These are phyloP conservation scores for Obba rivulosa DNA, from an alignment of 768 basidiomycete genomes.

Conservation along the genomic window DNA sequence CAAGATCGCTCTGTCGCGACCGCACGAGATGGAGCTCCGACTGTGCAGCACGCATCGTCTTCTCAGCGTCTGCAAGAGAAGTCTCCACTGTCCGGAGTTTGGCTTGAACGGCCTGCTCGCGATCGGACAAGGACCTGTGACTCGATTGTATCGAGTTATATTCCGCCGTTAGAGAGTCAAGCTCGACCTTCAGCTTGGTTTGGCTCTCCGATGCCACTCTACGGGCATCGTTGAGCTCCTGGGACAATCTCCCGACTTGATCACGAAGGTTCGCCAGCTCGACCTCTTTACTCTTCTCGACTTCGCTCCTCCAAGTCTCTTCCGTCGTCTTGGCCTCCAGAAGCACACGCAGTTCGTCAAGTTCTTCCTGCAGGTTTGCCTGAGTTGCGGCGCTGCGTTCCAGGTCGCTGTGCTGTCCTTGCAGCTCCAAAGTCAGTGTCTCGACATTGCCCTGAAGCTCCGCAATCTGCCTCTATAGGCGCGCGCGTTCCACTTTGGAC, in stretches of 20 bases:
- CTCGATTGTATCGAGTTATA: slow-evolving; percentile 53
- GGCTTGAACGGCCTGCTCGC: slow-evolving; percentile 47
- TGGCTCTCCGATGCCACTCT: slow-evolving; percentile 57
- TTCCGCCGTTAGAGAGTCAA: slow-evolving; percentile 60
- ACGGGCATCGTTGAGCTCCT: slow-evolving; percentile 63
- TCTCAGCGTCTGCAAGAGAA: slow-evolving; percentile 55
- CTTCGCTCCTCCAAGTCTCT: slow-evolving; percentile 77
- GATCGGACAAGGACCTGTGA: slow-evolving; percentile 60
- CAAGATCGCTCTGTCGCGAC: slow-evolving; percentile 61
- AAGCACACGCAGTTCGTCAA: slow-evolving; percentile 80
- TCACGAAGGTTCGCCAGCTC: slow-evolving; percentile 72
- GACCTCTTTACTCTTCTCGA: slow-evolving; percentile 80
- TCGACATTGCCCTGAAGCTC: slow-evolving; percentile 71
- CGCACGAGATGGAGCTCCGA: slow-evolving; percentile 71
- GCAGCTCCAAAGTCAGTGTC: slow-evolving; percentile 56
- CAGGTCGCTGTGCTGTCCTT: slow-evolving; percentile 51
- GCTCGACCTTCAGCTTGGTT: slow-evolving; percentile 70
- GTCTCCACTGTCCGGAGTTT: slow-evolving; percentile 45
- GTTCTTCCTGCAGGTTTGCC: slow-evolving; percentile 68
- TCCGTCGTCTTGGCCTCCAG: slow-evolving; percentile 85
- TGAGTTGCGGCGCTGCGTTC: slow-evolving; percentile 42
- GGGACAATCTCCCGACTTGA: slow-evolving; percentile 56
- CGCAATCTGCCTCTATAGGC: slow-evolving; percentile 50
- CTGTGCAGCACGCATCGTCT: slow-evolving; percentile 59
- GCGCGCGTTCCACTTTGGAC: slow-evolving; percentile 49